Percentiles rank a stretch among this genome's conserved stretches.
Evolutionary conservation across 257 asterid species (phyloP).

Genomic region (Striga asiatica): DNA sequence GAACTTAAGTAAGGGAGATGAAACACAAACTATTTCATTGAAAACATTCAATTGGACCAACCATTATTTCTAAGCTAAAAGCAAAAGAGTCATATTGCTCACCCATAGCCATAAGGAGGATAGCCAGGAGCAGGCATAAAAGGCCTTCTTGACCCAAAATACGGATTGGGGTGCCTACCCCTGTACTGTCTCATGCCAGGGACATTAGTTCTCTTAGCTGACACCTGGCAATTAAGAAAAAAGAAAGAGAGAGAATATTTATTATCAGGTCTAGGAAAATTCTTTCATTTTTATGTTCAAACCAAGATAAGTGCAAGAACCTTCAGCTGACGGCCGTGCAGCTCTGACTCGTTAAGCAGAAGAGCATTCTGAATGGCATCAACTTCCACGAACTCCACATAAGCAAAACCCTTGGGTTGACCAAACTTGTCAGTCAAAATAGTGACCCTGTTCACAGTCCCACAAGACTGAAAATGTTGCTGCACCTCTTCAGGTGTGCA

Average conservation of each 20-base stretch:
- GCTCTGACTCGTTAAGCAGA: constrained; percentile 2
- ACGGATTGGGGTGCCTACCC: constrained; percentile 50
- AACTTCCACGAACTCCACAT: constrained; percentile 4
- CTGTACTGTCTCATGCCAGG: constrained; percentile 56
- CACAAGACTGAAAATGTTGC: constrained; percentile 8
- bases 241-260: neutral
- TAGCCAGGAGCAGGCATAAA: constrained; percentile 41
- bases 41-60: neutral
- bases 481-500: constrained; percentile 11
- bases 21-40: neutral
- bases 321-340: constrained; percentile 6
- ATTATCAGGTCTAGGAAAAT: neutral
- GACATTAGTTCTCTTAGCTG: constrained; percentile 51
- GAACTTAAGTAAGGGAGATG: neutral
- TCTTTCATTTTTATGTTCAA: neutral
- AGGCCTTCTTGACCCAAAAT: constrained; percentile 39
- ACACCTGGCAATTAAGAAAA: constrained; percentile 26
- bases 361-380: constrained; percentile 5
- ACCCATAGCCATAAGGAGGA: constrained; percentile 51
- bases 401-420: constrained; percentile 8
- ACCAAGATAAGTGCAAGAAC: neutral
- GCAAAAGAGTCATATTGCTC: constrained; percentile 13
- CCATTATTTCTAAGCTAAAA: neutral
- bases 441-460: constrained; percentile 7
- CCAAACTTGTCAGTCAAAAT: constrained; percentile 5